phyloP scores from a whole-genome alignment of 768 basidiomycete species.

The Leucocoprinus sp. region DNA sequence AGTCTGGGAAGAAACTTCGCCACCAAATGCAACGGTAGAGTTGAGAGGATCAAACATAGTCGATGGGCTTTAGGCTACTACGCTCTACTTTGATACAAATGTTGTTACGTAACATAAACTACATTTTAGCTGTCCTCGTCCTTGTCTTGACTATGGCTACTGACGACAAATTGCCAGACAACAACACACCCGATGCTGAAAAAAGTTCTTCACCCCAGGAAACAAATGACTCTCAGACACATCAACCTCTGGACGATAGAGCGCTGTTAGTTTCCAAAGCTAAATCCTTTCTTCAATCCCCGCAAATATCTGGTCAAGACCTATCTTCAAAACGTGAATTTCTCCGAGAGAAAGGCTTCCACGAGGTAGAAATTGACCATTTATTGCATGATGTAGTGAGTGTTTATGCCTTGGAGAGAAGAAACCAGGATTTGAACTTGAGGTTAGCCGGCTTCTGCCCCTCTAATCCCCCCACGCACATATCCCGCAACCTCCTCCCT shows the following conservation, averaged over 20 bases:
- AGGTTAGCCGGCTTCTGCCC: conserved; percentile 29
- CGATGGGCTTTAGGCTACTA: too few relatives aligned
- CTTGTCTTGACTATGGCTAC: not conserved
- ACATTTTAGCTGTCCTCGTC: not conserved
- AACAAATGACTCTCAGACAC: too few relatives aligned
- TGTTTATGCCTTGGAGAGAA: conserved; percentile 1
- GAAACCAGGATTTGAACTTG: not conserved
- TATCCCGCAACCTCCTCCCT: conserved; percentile 67
- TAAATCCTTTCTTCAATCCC: conserved; percentile 56
- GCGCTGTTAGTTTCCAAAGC: conserved; percentile 45
- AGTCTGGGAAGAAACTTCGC: conserved; percentile 32
- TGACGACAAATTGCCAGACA: not conserved
- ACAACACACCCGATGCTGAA: too few relatives aligned
- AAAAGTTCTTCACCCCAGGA: too few relatives aligned
- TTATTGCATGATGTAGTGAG: conserved; percentile 52
- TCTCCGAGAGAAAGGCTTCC: conserved; percentile 62
- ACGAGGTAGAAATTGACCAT: conserved; percentile 47
- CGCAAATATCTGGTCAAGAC: conserved; percentile 56
- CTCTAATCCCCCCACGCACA: conserved; percentile 58
- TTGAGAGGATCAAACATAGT: conserved; percentile 69
- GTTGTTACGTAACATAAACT: conserved; percentile 3
- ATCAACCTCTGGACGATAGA: conserved; percentile 26
- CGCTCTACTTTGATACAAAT: not conserved
- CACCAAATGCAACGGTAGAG: conserved; percentile 45
- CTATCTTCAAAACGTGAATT: conserved; percentile 49